Conservation (phyloP, 495 filamentous ascomycete species). For the Bathelium albidoporum region DNA sequence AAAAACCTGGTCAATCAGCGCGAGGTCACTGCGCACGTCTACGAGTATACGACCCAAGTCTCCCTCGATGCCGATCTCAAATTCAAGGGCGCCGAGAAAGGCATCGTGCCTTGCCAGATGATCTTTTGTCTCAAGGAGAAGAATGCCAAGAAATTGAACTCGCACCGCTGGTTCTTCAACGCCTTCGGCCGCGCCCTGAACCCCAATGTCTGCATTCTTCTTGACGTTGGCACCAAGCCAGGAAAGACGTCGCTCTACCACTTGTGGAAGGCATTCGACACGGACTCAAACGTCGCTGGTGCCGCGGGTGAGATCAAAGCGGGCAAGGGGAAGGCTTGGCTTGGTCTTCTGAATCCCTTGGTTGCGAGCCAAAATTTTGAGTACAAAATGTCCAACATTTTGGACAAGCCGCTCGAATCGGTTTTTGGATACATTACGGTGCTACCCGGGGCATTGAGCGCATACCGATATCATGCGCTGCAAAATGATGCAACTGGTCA, state of each 20-base stretch:
- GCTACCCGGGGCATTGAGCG: constrained; percentile 84
- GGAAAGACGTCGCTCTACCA: constrained; percentile 85
- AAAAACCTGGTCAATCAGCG: constrained; percentile 95
- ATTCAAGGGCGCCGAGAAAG: constrained; percentile 98
- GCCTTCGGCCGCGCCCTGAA: constrained; percentile 88
- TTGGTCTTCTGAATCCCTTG: constrained; percentile 82
- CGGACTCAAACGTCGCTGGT: constrained; percentile 90
- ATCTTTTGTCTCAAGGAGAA: constrained; percentile 98
- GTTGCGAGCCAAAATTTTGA: constrained; percentile 98
- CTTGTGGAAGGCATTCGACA: constrained; percentile 98
- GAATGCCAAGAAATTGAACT: constrained; percentile 96
- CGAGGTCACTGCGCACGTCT: constrained; percentile 80
- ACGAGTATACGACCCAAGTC: constrained; percentile 98
- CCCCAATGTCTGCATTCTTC: constrained; percentile 91
- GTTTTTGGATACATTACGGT: constrained; percentile 99
- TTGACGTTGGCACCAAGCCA: constrained; percentile 91
- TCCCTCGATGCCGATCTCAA: constrained; percentile 89
- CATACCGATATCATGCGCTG: constrained; percentile 91
- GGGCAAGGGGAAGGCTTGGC: constrained; percentile 74
- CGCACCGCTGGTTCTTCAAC: constrained; percentile 99
- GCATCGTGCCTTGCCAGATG: constrained; percentile 97
- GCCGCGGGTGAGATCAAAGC: constrained; percentile 97
- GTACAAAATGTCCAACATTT: constrained; percentile 99
- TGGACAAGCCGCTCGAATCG: constrained; percentile 93
- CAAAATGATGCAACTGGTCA: constrained; percentile 96